Conservation (phyloP, 1,284 basidiomycete species). For the Cutaneotrichosporon spelunceum region DNA sequence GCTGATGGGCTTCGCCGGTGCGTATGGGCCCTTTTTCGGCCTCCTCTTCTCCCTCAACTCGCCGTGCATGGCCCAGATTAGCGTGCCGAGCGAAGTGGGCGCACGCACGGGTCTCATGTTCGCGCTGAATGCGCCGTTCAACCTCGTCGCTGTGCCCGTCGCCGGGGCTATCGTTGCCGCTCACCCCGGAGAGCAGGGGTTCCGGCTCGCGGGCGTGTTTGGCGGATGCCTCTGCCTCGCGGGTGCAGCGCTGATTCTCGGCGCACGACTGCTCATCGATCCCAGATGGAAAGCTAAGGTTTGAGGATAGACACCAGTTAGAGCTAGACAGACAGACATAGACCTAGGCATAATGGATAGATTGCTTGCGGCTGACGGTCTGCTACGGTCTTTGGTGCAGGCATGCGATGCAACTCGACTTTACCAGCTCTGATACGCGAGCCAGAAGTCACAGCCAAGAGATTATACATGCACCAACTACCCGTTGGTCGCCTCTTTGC, state of each 20-base stretch:
- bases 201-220: neutral
- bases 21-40: slow-evolving; percentile 44
- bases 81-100: slow-evolving; percentile 29
- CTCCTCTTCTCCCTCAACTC: slow-evolving; percentile 34
- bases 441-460: no score
- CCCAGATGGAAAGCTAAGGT: neutral
- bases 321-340: neutral
- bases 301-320: neutral
- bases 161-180: slow-evolving; percentile 38
- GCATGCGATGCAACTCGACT: no score
- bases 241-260: neutral
- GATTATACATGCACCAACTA: no score
- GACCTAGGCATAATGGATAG: neutral
- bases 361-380: no score
- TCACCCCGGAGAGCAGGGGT: neutral
- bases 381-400: no score
- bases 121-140: slow-evolving; percentile 30
- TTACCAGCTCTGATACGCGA: no score
- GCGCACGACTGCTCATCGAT: slow-evolving; percentile 1
- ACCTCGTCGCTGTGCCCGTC: slow-evolving; percentile 44
- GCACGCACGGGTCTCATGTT: slow-evolving; percentile 31
- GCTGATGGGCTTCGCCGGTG: slow-evolving; percentile 40
- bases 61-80: slow-evolving; percentile 28
- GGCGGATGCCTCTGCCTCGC: neutral
- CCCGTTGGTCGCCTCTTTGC: neutral